Conservation (phyloP, 2,329 filamentous ascomycete genomes). For the Apiospora marii region DNA sequence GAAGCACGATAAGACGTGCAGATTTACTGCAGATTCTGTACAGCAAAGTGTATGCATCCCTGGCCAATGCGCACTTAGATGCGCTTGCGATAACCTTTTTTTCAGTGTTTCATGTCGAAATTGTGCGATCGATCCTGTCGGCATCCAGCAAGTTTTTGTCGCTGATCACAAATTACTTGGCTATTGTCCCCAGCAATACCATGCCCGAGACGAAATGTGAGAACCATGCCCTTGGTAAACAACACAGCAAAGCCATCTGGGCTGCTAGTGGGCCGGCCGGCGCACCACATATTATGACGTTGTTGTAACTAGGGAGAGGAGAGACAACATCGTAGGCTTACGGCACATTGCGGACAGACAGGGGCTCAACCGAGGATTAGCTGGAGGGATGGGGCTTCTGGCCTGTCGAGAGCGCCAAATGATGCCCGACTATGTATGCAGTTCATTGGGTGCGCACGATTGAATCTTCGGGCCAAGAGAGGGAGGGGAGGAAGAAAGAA, state of each 20-base stretch:
- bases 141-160: slow-evolving; percentile 6
- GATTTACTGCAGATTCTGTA: slow-evolving; percentile 12
- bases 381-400: slow-evolving; percentile 12
- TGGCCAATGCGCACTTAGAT: neutral
- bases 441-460: slow-evolving; percentile 2
- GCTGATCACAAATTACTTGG: neutral
- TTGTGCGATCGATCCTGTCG: neutral
- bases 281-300: slow-evolving; percentile 20
- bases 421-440: slow-evolving; percentile 2
- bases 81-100: slow-evolving; percentile 9
- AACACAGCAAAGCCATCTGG: neutral
- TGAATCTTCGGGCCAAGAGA: neutral
- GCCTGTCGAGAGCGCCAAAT: neutral
- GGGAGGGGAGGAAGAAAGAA: neutral
- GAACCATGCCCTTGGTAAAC: slow-evolving; percentile 15
- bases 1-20: slow-evolving; percentile 14
- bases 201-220: neutral
- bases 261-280: neutral
- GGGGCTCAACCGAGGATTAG: slow-evolving; percentile 3
- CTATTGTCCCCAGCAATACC: neutral
- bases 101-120: slow-evolving; percentile 4
- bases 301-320: neutral
- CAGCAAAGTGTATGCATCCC: neutral
- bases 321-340: neutral
- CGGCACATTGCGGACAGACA: neutral